Conservation (phyloP, 352 stramenopile species). For the Pythium apleroticum region DNA sequence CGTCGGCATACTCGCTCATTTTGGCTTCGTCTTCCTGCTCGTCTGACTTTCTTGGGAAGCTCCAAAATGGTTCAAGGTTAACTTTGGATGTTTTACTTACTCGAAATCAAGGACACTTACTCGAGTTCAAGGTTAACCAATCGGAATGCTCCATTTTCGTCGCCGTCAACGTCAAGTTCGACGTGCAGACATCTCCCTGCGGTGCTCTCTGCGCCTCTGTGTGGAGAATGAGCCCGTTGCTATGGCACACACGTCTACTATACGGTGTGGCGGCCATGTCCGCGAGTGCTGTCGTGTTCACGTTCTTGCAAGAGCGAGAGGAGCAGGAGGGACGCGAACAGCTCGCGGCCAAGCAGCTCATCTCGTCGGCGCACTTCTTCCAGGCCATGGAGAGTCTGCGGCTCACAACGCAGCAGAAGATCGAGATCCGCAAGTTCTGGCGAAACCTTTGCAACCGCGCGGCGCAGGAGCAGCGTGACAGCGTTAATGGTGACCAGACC, state of each 20-base stretch:
- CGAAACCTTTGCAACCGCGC: slow-evolving; percentile 62
- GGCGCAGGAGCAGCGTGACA: slow-evolving; percentile 16
- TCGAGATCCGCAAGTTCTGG: slow-evolving; percentile 81
- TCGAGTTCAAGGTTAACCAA: not conserved
- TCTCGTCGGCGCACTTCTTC: slow-evolving; percentile 64
- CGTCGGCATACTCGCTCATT: slow-evolving; percentile 48
- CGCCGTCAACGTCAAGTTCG: not conserved
- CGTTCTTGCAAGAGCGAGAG: slow-evolving; percentile 77
- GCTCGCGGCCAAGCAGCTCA: slow-evolving; percentile 47
- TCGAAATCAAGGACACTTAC: not conserved
- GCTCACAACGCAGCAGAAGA: slow-evolving; percentile 54
- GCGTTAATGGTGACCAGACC: not conserved
- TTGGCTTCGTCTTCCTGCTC: not conserved
- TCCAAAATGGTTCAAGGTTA: slow-evolving; percentile 22
- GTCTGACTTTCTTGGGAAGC: not conserved
- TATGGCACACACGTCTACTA: slow-evolving; percentile 53
- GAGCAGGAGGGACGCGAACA: slow-evolving; percentile 64
- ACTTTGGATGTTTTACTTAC: slow-evolving; percentile 9
- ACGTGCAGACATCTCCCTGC: not conserved
- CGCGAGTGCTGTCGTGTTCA: slow-evolving; percentile 72
- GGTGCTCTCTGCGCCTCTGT: not conserved
- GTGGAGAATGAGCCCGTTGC: slow-evolving; percentile 29
- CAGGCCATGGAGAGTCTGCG: slow-evolving; percentile 59
- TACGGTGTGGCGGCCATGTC: slow-evolving; percentile 84
- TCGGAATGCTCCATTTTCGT: not conserved